Conservation (phyloP, 495 filamentous ascomycete species). For the Jackrogersella multiformis region DNA sequence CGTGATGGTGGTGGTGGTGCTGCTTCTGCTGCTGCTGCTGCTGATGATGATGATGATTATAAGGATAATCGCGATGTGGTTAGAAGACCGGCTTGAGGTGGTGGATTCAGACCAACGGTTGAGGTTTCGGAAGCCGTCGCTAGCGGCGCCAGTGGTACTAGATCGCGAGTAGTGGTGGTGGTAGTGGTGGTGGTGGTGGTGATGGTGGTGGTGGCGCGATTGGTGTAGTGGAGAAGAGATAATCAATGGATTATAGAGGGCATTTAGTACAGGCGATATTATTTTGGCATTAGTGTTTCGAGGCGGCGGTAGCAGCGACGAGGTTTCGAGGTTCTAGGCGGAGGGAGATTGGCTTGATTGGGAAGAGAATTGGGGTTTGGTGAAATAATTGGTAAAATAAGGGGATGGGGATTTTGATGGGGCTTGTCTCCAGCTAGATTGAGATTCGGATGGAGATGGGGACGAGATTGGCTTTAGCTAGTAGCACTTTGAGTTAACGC, state of each 20-base stretch:
- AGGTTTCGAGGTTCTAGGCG: constrained; percentile 49
- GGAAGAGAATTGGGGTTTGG: neutral
- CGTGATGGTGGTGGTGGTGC: neutral
- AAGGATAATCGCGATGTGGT: constrained; percentile 46
- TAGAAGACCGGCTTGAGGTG: constrained; percentile 70
- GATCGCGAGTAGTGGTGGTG: constrained; percentile 52
- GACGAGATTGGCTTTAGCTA: constrained; percentile 37
- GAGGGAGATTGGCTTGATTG: constrained; percentile 22
- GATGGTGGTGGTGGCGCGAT: too few species aligned
- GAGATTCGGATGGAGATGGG: constrained; percentile 22
- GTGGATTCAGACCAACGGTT: constrained; percentile 88
- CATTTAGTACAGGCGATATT: constrained; percentile 35
- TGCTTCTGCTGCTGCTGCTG: neutral
- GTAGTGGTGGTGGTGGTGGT: too few species aligned
- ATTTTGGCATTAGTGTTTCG: constrained; percentile 44
- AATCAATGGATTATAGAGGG: constrained; percentile 4
- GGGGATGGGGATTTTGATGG: constrained; percentile 26
- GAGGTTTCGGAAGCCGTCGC: constrained; percentile 74
- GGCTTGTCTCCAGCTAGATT: constrained; percentile 17
- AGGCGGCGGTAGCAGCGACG: constrained; percentile 50
- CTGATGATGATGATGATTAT: neutral
- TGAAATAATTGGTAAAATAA: constrained; percentile 8
- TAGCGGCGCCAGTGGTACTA: constrained; percentile 57
- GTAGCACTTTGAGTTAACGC: constrained; percentile 35
- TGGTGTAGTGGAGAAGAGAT: constrained; percentile 7